Evolutionary conservation across 2,329 filamentous ascomycete species (phyloP), one percentile per base, ranked within the genome.

Genomic region (Epichloe baconii): DNA sequence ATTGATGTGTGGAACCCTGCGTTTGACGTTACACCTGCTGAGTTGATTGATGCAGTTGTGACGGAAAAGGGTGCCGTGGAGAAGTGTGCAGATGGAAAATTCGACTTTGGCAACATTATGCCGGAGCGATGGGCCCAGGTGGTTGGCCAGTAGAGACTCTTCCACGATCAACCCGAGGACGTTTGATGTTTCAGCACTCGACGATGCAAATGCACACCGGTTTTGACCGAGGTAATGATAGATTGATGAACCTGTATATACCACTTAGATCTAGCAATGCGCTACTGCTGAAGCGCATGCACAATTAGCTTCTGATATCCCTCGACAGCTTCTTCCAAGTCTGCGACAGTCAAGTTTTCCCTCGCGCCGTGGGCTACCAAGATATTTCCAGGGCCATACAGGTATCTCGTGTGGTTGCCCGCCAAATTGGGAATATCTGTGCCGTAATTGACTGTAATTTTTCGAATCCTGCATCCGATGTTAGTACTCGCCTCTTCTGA

Each of bases 1-100:
- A 89, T 97, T 55, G 74, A 78, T 41, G 89, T 97, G 8, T 98
- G 93, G 90, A 98, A 98, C 65, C 93, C 93, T 35, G 86, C 89
- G 0, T 98, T 98, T 64, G 93, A 98, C 63, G 87, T 98, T 36
- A 98, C 93, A 10, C 91, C 93, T 0, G 81, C 86, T 38, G 80
- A 81, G 55, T 71, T 96, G 49, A 96, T 98, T 57, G 93, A 98
- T 67, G 89, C 86, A 2, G 85, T 98, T 52, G 87, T 97, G 56
- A 98, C 93, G 0, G 93, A 98, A 70, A 82, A 85, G 59, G 91
- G 91, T 0, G 86, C 89, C 7, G 82, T 94, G 3, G 83, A 88
- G 61, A 95, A 91, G 73, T 80, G 79, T 44, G 64, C 70, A 3
- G 74, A 83, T 52, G 89, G 88, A 1, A 71, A 68, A 21, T 97